phyloP scores from a whole-genome alignment of 2,329 filamentous ascomycete genomes.

The Colletotrichum camelliae region DNA sequence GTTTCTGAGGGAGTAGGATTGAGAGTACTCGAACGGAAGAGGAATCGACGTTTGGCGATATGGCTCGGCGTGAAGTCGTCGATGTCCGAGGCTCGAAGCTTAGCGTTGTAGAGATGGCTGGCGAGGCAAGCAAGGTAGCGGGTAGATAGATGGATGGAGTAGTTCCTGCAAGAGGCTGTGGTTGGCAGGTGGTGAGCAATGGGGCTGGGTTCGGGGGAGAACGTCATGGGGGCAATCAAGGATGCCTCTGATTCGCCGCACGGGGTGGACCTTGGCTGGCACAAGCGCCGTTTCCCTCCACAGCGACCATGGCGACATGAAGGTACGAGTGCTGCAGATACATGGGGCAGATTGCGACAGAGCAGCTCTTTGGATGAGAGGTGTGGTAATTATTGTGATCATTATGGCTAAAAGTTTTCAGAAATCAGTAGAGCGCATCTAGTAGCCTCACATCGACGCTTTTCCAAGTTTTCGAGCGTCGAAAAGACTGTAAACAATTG shows the following conservation, averaged over 20 bases:
- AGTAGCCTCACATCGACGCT: background rate
- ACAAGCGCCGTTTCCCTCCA: slow-evolving; percentile 19
- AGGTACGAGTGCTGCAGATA: background rate
- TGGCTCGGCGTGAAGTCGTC: slow-evolving; percentile 4
- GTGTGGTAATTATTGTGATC: background rate
- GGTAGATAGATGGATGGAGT: background rate
- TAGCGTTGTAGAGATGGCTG: slow-evolving; percentile 19
- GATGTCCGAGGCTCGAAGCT: slow-evolving; percentile 3
- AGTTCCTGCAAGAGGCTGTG: slow-evolving; percentile 11
- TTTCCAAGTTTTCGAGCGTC: background rate
- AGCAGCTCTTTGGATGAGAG: background rate
- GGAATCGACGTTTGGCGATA: background rate
- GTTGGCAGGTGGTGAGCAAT: slow-evolving; percentile 17
- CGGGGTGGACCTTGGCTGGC: slow-evolving; percentile 6
- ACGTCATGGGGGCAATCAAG: slow-evolving; percentile 23
- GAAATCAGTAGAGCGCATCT: background rate
- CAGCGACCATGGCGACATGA: slow-evolving; percentile 18
- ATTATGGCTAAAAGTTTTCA: background rate
- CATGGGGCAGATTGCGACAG: background rate
- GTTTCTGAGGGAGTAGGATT: background rate
- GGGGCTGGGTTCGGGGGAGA: slow-evolving; percentile 21
- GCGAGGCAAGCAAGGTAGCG: background rate
- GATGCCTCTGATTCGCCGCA: slow-evolving; percentile 16
- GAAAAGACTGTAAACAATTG: background rate
- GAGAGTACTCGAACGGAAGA: background rate